These are phyloP conservation scores for Talaromyces amestolkiae DNA, from an alignment of 2,329 filamentous ascomycete genomes.

Conservation along the genomic window DNA sequence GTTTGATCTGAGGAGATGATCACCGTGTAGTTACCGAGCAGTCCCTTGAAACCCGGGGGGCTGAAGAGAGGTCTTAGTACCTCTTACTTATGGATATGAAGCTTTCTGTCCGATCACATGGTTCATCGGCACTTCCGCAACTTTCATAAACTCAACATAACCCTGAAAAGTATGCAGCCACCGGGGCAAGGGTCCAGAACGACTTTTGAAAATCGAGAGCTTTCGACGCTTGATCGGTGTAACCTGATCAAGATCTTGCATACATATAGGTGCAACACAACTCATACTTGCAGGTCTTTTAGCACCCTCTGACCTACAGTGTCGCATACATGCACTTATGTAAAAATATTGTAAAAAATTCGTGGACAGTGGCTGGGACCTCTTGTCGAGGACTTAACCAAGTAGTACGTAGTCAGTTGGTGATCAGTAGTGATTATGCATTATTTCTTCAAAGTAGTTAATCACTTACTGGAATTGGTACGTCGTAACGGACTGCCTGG, in stretches of 20 bases:
- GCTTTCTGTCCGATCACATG: not conserved
- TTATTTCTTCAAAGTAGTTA: not conserved
- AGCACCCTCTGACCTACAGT: not conserved
- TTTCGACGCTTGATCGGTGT: not conserved
- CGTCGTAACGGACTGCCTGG: not conserved
- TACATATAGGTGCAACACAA: conserved; percentile 1
- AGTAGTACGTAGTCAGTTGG: not conserved
- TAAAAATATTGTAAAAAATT: not conserved
- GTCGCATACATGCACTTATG: too few species aligned
- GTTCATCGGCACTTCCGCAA: not conserved
- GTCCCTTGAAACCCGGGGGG: not conserved
- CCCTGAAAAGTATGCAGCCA: not conserved
- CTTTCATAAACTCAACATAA: not conserved
- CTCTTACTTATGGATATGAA: not conserved
- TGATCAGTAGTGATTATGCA: not conserved
- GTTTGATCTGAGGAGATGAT: not conserved
- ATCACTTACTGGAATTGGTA: not conserved
- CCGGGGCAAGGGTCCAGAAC: conserved; percentile 4
- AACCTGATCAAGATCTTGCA: conserved; percentile 14
- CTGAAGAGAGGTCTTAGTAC: too few species aligned
- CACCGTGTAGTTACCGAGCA: not conserved
- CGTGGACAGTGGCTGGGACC: not conserved
- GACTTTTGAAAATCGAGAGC: conserved; percentile 1
- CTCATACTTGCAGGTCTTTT: conserved; percentile 1
- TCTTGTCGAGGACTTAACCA: too few species aligned